Percentiles rank a stretch among this genome's conserved stretches.
phyloP scores from a whole-genome alignment of 768 basidiomycete genomes.

The Rhodotorula kratochvilovae region DNA sequence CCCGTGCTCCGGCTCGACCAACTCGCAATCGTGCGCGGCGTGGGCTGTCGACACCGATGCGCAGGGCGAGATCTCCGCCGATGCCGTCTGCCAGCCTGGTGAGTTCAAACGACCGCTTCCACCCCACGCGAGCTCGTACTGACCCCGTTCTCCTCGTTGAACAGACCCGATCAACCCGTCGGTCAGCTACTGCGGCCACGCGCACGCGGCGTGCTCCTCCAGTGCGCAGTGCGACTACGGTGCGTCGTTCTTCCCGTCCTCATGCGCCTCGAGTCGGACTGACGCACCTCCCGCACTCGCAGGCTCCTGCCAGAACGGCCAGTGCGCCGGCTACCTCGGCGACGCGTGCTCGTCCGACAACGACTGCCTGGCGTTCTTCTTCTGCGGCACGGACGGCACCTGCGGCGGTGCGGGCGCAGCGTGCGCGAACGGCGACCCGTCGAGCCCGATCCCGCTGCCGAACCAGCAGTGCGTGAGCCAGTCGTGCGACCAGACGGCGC shows the following conservation, averaged over 20 bases:
- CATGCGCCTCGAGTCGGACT: not conserved
- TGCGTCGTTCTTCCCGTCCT: not conserved
- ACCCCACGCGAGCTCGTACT: not conserved
- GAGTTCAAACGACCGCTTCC: not conserved
- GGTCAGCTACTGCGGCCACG: slow-evolving; percentile 40
- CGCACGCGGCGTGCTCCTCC: slow-evolving; percentile 27
- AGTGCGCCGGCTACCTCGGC: slow-evolving; percentile 33
- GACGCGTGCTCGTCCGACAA: slow-evolving; percentile 26
- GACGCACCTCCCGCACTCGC: not conserved
- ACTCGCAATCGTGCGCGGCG: slow-evolving; percentile 25
- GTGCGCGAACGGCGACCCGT: slow-evolving; percentile 35
- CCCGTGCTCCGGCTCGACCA: slow-evolving; percentile 32
- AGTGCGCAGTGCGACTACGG: slow-evolving; percentile 40
- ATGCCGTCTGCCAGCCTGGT: slow-evolving; percentile 34
- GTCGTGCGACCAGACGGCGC: slow-evolving; percentile 21
- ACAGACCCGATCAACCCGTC: slow-evolving; percentile 36
- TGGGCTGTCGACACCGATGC: slow-evolving; percentile 24
- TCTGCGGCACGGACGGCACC: slow-evolving; percentile 36
- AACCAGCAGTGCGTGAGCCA: slow-evolving; percentile 38
- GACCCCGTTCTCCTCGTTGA: not conserved
- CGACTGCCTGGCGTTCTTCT: slow-evolving; percentile 41
- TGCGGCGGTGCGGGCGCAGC: slow-evolving; percentile 36
- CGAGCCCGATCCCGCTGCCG: slow-evolving; percentile 29
- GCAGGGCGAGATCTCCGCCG: slow-evolving; percentile 29
- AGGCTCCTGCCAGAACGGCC: slow-evolving; percentile 34